phyloP scores from a whole-genome alignment of 2,329 filamentous ascomycete species.

The Metarhizium sp. region DNA sequence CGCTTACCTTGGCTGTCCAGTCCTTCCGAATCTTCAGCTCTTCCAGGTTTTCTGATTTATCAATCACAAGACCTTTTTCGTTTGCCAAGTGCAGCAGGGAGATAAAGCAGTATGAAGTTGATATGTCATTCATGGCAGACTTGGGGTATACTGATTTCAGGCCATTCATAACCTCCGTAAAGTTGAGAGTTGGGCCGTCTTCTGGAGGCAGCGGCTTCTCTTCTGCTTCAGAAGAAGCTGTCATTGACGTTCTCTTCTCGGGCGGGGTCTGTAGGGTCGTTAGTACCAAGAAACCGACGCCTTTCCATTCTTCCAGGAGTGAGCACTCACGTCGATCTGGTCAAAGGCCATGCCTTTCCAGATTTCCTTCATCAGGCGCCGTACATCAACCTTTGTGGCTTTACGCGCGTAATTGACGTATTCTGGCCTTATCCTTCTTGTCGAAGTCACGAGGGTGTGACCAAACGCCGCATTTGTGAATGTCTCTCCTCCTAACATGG shows the following conservation, averaged over 20 bases:
- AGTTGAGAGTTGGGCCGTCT: slow-evolving; percentile 57
- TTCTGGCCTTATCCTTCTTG: slow-evolving; percentile 52
- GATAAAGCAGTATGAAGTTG: slow-evolving; percentile 89
- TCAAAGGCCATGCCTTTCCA: slow-evolving; percentile 59
- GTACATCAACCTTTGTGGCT: slow-evolving; percentile 63
- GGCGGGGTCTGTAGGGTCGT: background rate
- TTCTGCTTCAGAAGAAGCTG: slow-evolving; percentile 19
- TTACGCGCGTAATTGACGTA: slow-evolving; percentile 63
- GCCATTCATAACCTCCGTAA: slow-evolving; percentile 86
- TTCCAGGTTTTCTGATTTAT: slow-evolving; percentile 48
- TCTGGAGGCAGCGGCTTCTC: slow-evolving; percentile 21
- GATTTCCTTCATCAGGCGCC: slow-evolving; percentile 59
- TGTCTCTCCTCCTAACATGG: slow-evolving; percentile 40
- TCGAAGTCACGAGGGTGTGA: slow-evolving; percentile 59
- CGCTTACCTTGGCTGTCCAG: slow-evolving; percentile 48
- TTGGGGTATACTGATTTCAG: slow-evolving; percentile 80
- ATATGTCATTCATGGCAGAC: slow-evolving; percentile 84
- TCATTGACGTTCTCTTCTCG: background rate
- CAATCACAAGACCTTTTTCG: slow-evolving; percentile 77
- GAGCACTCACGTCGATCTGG: slow-evolving; percentile 36
- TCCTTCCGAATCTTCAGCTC: slow-evolving; percentile 55
- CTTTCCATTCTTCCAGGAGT: background rate
- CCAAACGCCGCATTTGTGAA: slow-evolving; percentile 45
- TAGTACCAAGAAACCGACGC: background rate
- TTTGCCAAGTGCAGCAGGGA: slow-evolving; percentile 85